A percentile compares a stretch with the other conserved stretches of the same genome.
Conservation (phyloP, 2,329 filamentous ascomycete species). For the Clonostachys rosea region DNA sequence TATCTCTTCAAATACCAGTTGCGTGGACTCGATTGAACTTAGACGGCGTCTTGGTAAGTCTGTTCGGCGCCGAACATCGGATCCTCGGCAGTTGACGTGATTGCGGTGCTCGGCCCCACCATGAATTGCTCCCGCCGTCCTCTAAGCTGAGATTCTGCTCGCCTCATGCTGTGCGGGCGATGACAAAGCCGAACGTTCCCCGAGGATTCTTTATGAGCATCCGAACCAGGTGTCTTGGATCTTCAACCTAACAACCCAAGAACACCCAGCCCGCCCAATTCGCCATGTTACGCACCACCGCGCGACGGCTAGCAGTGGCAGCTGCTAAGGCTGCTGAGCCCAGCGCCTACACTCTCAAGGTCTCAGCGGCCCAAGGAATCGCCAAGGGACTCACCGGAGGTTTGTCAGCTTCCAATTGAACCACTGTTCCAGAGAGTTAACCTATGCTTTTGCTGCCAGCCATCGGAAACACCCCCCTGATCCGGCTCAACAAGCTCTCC, state of each 20-base stretch:
- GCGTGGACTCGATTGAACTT: too few species aligned
- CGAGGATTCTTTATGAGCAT: too few species aligned
- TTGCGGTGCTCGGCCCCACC: constrained; percentile 4
- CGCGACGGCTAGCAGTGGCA: constrained; percentile 61
- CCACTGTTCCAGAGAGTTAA: background rate
- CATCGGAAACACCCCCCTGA: constrained; percentile 95
- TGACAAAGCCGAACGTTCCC: too few species aligned
- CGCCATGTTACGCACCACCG: constrained; percentile 64
- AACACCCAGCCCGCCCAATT: too few species aligned
- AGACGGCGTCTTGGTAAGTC: too few species aligned
- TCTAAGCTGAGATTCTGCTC: background rate
- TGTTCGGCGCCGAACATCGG: too few species aligned
- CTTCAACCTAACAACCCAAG: too few species aligned
- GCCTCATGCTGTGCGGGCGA: too few species aligned
- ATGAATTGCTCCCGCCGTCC: background rate
- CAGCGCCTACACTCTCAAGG: constrained; percentile 59
- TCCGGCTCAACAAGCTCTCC: constrained; percentile 83
- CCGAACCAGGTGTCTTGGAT: too few species aligned
- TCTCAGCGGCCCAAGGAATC: constrained; percentile 76
- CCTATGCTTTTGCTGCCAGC: constrained; percentile 46
- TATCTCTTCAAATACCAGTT: too few species aligned
- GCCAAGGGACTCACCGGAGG: constrained; percentile 78
- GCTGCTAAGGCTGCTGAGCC: constrained; percentile 37
- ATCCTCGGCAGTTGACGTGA: constrained; percentile 2
- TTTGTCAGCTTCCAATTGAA: constrained; percentile 33